Percentiles rank a stretch among this genome's conserved stretches.
phyloP scores from a whole-genome alignment of 805 yeast genomes.

The Ogataea nakhonphanomensis region DNA sequence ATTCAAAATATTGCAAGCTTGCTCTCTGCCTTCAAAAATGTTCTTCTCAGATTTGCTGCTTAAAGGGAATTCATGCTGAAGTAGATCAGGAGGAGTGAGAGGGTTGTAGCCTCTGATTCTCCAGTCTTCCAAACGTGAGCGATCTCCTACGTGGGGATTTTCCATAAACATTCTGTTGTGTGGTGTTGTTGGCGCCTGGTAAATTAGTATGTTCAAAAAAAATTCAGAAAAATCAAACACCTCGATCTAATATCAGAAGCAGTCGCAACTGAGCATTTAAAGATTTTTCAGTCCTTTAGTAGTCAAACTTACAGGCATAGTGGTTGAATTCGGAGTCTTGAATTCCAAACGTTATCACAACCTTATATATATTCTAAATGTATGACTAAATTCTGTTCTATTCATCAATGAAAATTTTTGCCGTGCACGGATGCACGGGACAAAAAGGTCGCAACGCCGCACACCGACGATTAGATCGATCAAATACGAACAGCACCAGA shows the following conservation, averaged over 20 bases:
- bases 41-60: constrained; percentile 54
- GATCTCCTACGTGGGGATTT: constrained; percentile 82
- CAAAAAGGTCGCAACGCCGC: constrained; percentile 1
- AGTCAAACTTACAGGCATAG: constrained; percentile 7
- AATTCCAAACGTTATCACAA: neutral
- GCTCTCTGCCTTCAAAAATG: constrained; percentile 74
- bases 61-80: constrained; percentile 81
- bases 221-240: neutral
- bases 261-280: too few species aligned
- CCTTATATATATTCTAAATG: constrained; percentile 1
- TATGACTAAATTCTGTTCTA: constrained; percentile 12
- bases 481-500: constrained; percentile 24
- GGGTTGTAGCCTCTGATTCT: constrained; percentile 90
- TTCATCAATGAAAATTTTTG: neutral
- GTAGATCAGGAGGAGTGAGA: constrained; percentile 87
- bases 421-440: constrained; percentile 1
- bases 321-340: neutral
- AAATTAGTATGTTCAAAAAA: constrained; percentile 3
- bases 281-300: neutral
- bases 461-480: neutral
- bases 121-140: constrained; percentile 73
- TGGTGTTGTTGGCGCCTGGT: constrained; percentile 21
- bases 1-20: constrained; percentile 64
- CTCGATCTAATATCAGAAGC: neutral
- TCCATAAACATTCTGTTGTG: constrained; percentile 67